These are phyloP conservation scores for Colletotrichum endophyticum DNA, from an alignment of 2,329 filamentous ascomycete genomes.

Conservation along the genomic window DNA sequence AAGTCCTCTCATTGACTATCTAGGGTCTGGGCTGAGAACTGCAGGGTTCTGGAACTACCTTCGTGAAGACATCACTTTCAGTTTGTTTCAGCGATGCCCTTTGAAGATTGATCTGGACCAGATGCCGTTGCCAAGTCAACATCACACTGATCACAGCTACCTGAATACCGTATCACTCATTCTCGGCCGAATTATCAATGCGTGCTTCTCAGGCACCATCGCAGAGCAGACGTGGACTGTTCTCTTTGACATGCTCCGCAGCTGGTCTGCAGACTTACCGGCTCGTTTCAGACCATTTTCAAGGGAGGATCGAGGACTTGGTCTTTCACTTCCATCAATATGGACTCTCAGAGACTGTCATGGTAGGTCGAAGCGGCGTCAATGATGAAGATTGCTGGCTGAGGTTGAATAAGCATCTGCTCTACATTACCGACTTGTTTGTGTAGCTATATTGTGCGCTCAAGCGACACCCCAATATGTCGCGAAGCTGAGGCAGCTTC, in stretches of 20 bases:
- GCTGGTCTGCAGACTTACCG: slow-evolving; percentile 38
- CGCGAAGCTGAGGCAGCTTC: neutral
- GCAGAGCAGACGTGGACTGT: slow-evolving; percentile 23
- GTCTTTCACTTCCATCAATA: slow-evolving; percentile 36
- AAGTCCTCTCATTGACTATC: slow-evolving; percentile 23
- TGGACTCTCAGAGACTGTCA: slow-evolving; percentile 48
- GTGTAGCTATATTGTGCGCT: slow-evolving; percentile 33
- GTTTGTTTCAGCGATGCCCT: slow-evolving; percentile 45
- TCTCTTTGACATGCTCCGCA: slow-evolving; percentile 24
- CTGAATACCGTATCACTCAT: slow-evolving; percentile 47
- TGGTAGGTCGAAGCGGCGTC: slow-evolving; percentile 30
- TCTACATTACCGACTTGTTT: slow-evolving; percentile 46
- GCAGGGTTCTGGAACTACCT: slow-evolving; percentile 58
- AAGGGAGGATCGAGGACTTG: slow-evolving; percentile 3
- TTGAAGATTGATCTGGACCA: slow-evolving; percentile 43
- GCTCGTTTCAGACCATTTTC: slow-evolving; percentile 35
- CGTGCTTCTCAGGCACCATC: slow-evolving; percentile 28
- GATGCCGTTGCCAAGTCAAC: slow-evolving; percentile 13
- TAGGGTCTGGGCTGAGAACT: slow-evolving; percentile 33
- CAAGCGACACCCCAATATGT: slow-evolving; percentile 18
- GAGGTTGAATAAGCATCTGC: slow-evolving; percentile 37
- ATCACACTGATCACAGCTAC: slow-evolving; percentile 31
- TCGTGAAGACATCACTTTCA: slow-evolving; percentile 58
- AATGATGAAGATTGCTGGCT: neutral
- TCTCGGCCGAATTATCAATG: slow-evolving; percentile 48